Base-by-base conservation (phyloP, 805 yeast species). In the Brettanomyces nanus region DNA sequence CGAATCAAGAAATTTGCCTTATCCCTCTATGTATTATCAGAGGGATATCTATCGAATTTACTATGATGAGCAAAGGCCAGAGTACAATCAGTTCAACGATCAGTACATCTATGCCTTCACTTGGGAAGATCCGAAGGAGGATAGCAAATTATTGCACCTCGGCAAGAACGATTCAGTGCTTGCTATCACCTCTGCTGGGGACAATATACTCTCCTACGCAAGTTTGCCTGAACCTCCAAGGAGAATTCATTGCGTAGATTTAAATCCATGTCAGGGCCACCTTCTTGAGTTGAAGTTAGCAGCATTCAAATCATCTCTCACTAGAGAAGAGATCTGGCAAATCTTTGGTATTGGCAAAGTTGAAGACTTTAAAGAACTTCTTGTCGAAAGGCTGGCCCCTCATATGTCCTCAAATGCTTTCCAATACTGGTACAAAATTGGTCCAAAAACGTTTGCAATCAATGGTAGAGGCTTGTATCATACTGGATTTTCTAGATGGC, bases 101-200 rank as follows among this genome's bases (percentile, higher is more conserved):
- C 87, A 84, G 61, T 84, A 82, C 57, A 85, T 84, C 43, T 85
- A 84, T 54, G 89, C 94, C 4, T 84, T 84, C 59, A 84, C 94
- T 5, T 84, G 95, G 95, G 95, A 84, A 59, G 95, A 85, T 54
- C 94, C 94, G 22, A 69, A 81, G 40, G 92, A 82, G 61, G 95
- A 84, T 62, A 73, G 75, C 43, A 68, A 68, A 35, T 79, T 84
- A 39, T 66, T 84, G 47, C 70, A 77, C 31, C 65, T 84, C 49
- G 63, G 67, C 23, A 59, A 75, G 11, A 68, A 71, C 22, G 95
- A 85, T 52, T 80, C 85, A 1, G 84, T 84, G 3, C 66, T 84
- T 47, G 89, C 90, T 18, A 84, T 84, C 40, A 84, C 94, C 4
- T 82, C 90, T 31, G 95, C 94, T 4, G 92, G 92, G 46, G 95